A percentile compares a stretch with the other conserved stretches of the same genome.
These are phyloP conservation scores for Prunus padus DNA, from an alignment of 306 rosid genomes.

Conservation along the genomic window DNA sequence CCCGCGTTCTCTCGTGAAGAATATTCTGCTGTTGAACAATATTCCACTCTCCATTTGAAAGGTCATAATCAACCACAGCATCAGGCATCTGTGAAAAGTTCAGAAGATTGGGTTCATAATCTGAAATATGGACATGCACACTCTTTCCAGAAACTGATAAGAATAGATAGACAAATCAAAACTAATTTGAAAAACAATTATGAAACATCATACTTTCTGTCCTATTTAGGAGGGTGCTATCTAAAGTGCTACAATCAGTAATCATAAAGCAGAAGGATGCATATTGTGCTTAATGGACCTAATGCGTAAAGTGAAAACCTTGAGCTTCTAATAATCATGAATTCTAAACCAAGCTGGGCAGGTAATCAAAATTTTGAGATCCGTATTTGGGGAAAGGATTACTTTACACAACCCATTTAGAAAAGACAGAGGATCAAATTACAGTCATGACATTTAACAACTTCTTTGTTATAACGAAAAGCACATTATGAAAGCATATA, in stretches of 20 bases:
- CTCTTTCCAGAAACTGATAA: slow-evolving; percentile 1
- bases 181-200: neutral
- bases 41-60: slow-evolving; percentile 71
- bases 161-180: slow-evolving; percentile 1
- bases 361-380: neutral
- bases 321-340: neutral
- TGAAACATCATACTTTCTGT: neutral
- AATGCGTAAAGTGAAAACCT: slow-evolving; percentile 8
- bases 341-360: neutral
- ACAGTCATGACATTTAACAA: neutral
- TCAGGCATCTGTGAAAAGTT: slow-evolving; percentile 81
- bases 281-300: neutral
- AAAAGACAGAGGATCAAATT: neutral
- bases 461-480: neutral
- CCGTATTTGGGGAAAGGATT: neutral
- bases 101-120: slow-evolving; percentile 15
- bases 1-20: slow-evolving; percentile 76
- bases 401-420: neutral
- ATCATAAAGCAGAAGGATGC: neutral
- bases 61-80: slow-evolving; percentile 94
- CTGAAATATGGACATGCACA: slow-evolving; percentile 15
- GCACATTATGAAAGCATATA: neutral
- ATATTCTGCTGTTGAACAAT: slow-evolving; percentile 92
- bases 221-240: neutral
- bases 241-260: neutral